Percentiles rank a stretch among this genome's conserved stretches.
phyloP scores from a whole-genome alignment of 1,284 basidiomycete species.

The Xerocomus alliaceus region DNA sequence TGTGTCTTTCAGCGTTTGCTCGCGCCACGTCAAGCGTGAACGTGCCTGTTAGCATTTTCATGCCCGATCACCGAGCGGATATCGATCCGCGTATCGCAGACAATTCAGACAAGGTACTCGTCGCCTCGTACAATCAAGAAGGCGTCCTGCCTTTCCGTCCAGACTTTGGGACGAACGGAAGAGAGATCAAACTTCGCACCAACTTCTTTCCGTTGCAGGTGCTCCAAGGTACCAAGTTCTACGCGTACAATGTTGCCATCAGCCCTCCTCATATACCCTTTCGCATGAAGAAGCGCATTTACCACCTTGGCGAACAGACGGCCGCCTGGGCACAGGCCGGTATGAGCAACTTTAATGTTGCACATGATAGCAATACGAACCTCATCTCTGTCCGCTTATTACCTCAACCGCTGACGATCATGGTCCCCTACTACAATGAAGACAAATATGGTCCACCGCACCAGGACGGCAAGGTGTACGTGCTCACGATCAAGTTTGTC shows the following conservation, averaged over 20 bases:
- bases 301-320: neutral
- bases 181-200: slow-evolving; percentile 3
- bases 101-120: slow-evolving; percentile 1
- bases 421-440: neutral
- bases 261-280: neutral
- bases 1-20: neutral
- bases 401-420: neutral
- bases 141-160: neutral
- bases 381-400: neutral
- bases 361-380: neutral
- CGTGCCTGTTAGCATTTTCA: slow-evolving; percentile 2
- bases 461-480: neutral
- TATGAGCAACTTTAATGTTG: neutral
- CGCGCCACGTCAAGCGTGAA: too few relatives aligned
- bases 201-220: neutral
- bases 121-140: neutral
- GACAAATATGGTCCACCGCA: neutral
- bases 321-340: neutral
- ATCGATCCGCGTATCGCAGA: slow-evolving; percentile 2
- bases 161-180: neutral
- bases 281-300: neutral
- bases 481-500: neutral
- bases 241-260: neutral
- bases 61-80: neutral
- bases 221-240: neutral